Conservation (phyloP, 495 filamentous ascomycete species). For the Aspergillus egyptiacus region DNA sequence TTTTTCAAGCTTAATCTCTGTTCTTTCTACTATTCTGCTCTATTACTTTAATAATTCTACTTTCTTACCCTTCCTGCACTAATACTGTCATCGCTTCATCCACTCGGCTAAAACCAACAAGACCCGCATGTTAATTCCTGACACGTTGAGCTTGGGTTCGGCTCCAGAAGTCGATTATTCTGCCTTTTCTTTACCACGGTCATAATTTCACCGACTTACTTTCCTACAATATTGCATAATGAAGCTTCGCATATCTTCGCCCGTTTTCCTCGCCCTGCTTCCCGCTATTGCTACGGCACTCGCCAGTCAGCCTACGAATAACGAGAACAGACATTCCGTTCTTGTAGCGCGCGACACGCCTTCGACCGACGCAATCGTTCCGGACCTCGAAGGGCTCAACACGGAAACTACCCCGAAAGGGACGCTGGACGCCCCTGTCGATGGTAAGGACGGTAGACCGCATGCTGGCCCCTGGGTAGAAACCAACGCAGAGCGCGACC, state of each 20-base stretch:
- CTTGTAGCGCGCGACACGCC: conserved; percentile 19
- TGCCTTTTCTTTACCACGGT: neutral
- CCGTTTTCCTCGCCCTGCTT: conserved; percentile 32
- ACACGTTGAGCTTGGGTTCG: too few relatives aligned
- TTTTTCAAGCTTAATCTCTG: neutral
- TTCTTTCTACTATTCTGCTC: too few relatives aligned
- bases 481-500: conserved; percentile 54
- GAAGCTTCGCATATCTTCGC: conserved; percentile 30
- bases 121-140: too few relatives aligned
- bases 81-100: too few relatives aligned
- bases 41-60: too few relatives aligned
- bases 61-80: too few relatives aligned
- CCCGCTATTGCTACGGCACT: conserved; percentile 31
- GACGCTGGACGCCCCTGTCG: conserved; percentile 85
- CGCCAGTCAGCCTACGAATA: conserved; percentile 16
- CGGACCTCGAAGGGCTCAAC: conserved; percentile 14
- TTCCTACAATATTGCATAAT: conserved; percentile 17
- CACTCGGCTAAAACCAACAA: too few relatives aligned
- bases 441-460: conserved; percentile 93
- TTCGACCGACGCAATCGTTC: conserved; percentile 15
- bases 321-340: conserved; percentile 13
- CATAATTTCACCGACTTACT: neutral
- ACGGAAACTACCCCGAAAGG: conserved; percentile 40
- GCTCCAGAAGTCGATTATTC: too few relatives aligned
- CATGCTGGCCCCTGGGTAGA: conserved; percentile 86